Evolutionary conservation across 768 basidiomycete genomes (phyloP).

Genomic region (Lenzites betulinus): DNA sequence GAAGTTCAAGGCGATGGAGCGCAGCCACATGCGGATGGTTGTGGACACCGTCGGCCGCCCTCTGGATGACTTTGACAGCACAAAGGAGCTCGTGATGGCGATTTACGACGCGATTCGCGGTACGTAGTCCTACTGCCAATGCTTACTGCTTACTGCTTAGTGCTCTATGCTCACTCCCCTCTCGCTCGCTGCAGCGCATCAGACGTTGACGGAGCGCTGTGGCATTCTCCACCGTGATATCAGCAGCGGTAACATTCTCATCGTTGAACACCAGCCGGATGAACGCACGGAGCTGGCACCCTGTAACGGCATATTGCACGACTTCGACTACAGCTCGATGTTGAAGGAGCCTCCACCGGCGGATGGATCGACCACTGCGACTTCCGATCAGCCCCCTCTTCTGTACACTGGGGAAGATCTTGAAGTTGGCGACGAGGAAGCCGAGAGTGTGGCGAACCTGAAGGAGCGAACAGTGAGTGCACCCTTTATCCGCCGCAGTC

Average conservation of each 20-base stretch:
- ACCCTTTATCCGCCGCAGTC: no score
- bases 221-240: background rate
- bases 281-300: no score
- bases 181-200: background rate
- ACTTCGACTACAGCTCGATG: slow-evolving; percentile 1
- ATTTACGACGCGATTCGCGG: slow-evolving; percentile 17
- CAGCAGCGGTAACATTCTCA: slow-evolving; percentile 6
- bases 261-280: background rate
- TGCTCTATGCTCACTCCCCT: background rate
- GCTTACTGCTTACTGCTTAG: no score
- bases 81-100: slow-evolving; percentile 13
- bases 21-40: slow-evolving; percentile 17
- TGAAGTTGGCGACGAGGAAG: background rate
- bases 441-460: background rate
- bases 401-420: background rate
- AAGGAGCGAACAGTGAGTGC: background rate
- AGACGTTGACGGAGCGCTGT: background rate
- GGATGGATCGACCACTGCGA: background rate
- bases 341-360: background rate
- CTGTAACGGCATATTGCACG: background rate
- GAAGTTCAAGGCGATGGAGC: background rate
- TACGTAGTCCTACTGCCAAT: background rate
- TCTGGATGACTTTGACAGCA: slow-evolving; percentile 3
- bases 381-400: background rate
- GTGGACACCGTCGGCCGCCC: slow-evolving; percentile 11